These are phyloP conservation scores for Pseudomonodictys pantanalensis DNA, from an alignment of 495 filamentous ascomycete genomes.

Conservation along the genomic window DNA sequence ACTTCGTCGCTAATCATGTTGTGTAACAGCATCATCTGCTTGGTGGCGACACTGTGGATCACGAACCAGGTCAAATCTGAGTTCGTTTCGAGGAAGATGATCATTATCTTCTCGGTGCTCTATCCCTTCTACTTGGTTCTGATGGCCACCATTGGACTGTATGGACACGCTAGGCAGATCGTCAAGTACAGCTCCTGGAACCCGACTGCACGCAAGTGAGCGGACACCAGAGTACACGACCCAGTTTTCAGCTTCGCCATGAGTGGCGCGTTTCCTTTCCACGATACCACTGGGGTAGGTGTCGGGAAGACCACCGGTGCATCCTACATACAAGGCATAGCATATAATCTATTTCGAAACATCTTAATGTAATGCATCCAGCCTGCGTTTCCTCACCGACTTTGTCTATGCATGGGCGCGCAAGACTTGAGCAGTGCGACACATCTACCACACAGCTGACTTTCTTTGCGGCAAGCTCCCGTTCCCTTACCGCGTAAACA, in stretches of 20 bases:
- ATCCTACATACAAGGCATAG: too few relatives aligned
- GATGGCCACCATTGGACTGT: conserved; percentile 38
- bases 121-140: conserved; percentile 41
- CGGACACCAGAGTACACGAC: background rate
- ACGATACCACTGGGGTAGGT: too few relatives aligned
- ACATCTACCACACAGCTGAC: too few relatives aligned
- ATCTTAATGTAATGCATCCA: too few relatives aligned
- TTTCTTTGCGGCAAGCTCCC: too few relatives aligned
- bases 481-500: too few relatives aligned
- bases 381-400: too few relatives aligned
- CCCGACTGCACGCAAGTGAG: conserved; percentile 37
- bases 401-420: too few relatives aligned
- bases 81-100: conserved; percentile 33
- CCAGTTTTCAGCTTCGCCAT: background rate
- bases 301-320: too few relatives aligned
- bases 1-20: conserved; percentile 2
- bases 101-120: conserved; percentile 35
- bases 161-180: conserved; percentile 41
- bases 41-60: conserved; percentile 38
- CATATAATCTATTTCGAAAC: too few relatives aligned
- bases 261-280: background rate
- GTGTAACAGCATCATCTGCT: conserved; percentile 29
- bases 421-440: too few relatives aligned
- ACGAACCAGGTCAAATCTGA: conserved; percentile 38
- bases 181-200: conserved; percentile 42